Base-by-base conservation (phyloP, 768 basidiomycete species). In the Clavaria fumosa region DNA sequence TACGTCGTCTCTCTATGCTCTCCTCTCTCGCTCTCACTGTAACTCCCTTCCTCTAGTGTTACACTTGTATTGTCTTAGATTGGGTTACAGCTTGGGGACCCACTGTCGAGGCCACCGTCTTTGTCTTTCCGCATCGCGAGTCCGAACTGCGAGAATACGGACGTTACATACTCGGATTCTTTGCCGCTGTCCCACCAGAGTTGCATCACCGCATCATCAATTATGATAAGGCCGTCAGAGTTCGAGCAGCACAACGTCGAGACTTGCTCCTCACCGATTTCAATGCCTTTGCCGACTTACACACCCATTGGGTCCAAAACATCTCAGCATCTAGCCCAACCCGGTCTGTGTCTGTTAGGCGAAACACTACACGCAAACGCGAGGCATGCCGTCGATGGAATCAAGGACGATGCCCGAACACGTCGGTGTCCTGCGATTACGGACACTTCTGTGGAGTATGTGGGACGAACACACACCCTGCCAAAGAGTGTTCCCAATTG, bases 201-300 rank as follows among this genome's bases (percentile, higher is more conserved):
- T 24, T 17, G 14, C 50, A 49, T 24, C 12, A 7, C 7, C 21
- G 40, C 9, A 32, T 59, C 43, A 45, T 59, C 42, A 10, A 46
- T 4, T 55, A 47, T 38, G 56, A 62, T 44, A 37, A 45, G 10
- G 53, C 50, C 0, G 33, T 55, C 9, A 42, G 54, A 1, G 44
- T 43, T 3, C 31, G 35, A 4, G 49, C 47, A 17, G 47, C 35
- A 1, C 27, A 36, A 7, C 14, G 37, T 7, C 39, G 39, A 4
- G 23, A 46, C 23, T 37, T 52, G 3, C 31, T 40, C 6, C 53
- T 57, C 48, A 42, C 38, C 18, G 50, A 56, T 30, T 41, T 19
- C 35, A 11, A 19, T 9, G 1, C 6, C 0, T 42, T 45, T n/a
- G 34, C 27, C 26, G 26, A 43, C 35, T 40, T 44, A 35, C 21